These are phyloP conservation scores for Musa beccarii DNA, from an alignment of 176 grass and related monocot genomes.

Conservation along the genomic window DNA sequence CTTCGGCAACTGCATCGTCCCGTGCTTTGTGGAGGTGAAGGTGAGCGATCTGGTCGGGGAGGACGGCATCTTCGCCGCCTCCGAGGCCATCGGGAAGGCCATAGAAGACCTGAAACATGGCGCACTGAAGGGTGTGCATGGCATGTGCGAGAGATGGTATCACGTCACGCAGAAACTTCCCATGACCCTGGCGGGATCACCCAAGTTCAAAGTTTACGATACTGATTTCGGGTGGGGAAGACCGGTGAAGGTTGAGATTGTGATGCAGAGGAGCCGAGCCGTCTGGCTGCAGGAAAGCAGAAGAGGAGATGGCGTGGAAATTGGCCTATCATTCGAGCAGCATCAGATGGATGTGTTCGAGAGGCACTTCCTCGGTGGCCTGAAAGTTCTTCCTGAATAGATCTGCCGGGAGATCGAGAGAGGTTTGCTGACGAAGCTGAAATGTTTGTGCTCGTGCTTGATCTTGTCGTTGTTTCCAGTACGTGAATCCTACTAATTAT, in stretches of 20 bases:
- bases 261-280: slow-evolving; percentile 16
- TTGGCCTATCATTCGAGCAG: slow-evolving; percentile 24
- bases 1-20: slow-evolving; percentile 46
- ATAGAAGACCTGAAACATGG: slow-evolving; percentile 8
- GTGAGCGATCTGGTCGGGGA: slow-evolving; percentile 17
- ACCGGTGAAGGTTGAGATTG: slow-evolving; percentile 32
- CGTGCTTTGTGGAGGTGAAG: slow-evolving; percentile 29
- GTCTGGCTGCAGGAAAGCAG: slow-evolving; percentile 32
- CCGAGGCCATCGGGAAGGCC: slow-evolving; percentile 23
- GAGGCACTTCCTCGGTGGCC: slow-evolving; percentile 21
- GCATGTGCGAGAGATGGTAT: background rate
- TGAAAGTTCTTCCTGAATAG: background rate
- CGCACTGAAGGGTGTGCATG: background rate
- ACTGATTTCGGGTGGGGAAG: slow-evolving; percentile 39
- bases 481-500: no score
- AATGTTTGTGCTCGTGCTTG: no score
- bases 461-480: no score
- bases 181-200: slow-evolving; percentile 27
- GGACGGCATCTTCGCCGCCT: slow-evolving; percentile 17
- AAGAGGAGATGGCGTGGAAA: slow-evolving; percentile 21
- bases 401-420: no score
- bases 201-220: slow-evolving; percentile 32
- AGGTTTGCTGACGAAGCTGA: no score
- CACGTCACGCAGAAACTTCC: background rate
- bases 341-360: slow-evolving; percentile 26